Evolutionary conservation across 2,329 filamentous ascomycete genomes (phyloP).

Genomic region (Arthroderma sp.): DNA sequence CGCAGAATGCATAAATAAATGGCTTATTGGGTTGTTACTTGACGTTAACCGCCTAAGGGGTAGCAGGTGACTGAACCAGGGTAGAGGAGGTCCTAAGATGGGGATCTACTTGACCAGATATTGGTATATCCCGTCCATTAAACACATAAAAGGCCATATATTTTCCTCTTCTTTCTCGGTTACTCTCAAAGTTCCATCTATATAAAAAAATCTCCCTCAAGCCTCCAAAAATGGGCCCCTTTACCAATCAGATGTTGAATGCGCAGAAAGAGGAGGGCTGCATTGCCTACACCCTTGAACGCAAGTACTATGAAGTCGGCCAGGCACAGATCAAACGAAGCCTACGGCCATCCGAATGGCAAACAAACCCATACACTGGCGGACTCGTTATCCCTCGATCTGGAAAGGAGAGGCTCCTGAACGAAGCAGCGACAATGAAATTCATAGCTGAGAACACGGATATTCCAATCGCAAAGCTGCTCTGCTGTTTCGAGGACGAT

Average conservation of each 20-base stretch:
- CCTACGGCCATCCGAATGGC: constrained; percentile 16
- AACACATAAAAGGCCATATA: too few relatives aligned
- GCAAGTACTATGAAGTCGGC: constrained; percentile 14
- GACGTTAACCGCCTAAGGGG: too few relatives aligned
- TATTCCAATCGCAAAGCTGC: constrained; percentile 8
- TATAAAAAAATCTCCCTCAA: too few relatives aligned
- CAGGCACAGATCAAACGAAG: constrained; percentile 14
- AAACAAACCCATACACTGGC: constrained; percentile 12
- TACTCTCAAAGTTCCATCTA: too few relatives aligned
- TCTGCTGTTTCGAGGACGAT: background rate
- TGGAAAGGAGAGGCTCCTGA: constrained; percentile 6
- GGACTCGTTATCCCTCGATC: constrained; percentile 7
- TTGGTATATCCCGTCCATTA: too few relatives aligned
- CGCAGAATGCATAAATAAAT: too few relatives aligned
- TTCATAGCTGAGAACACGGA: constrained; percentile 8
- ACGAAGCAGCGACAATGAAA: constrained; percentile 10
- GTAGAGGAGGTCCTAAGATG: too few relatives aligned
- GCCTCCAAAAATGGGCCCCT: background rate
- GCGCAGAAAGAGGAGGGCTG: constrained; percentile 12
- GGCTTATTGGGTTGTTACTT: too few relatives aligned
- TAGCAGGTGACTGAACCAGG: too few relatives aligned
- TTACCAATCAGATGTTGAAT: constrained; percentile 9
- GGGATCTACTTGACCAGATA: too few relatives aligned
- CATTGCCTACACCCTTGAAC: constrained; percentile 13
- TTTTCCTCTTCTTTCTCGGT: too few relatives aligned